phyloP scores from a whole-genome alignment of 2,329 filamentous ascomycete species.

The Cytospora schulzeri region DNA sequence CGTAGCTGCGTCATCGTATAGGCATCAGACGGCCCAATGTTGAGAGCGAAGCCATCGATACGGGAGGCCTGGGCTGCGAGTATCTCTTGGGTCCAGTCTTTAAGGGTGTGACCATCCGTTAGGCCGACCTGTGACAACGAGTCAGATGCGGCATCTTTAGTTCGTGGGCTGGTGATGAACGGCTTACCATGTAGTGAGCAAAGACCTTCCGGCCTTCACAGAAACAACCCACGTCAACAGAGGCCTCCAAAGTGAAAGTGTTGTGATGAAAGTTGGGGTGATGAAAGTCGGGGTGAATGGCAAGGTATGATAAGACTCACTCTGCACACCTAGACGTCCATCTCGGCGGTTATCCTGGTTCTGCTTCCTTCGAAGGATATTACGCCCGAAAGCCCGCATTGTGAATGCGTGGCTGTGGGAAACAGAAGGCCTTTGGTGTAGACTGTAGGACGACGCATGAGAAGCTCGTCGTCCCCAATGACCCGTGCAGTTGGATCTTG shows the following conservation, averaged over 20 bases:
- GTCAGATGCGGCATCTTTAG: not conserved
- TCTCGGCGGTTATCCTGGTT: constrained; percentile 2
- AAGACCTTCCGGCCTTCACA: constrained; percentile 31
- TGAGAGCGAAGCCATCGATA: constrained; percentile 47
- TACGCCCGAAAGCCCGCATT: constrained; percentile 17
- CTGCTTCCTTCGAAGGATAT: constrained; percentile 6
- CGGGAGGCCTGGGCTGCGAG: constrained; percentile 39
- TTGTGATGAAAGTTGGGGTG: too few relatives aligned
- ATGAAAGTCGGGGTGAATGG: too few relatives aligned
- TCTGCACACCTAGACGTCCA: not conserved
- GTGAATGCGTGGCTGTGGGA: not conserved
- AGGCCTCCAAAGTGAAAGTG: not conserved
- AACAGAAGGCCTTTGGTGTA: not conserved
- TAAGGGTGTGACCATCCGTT: constrained; percentile 34
- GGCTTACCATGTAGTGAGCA: constrained; percentile 36
- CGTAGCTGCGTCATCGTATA: constrained; percentile 38
- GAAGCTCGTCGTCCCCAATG: not conserved
- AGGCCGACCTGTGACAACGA: constrained; percentile 36
- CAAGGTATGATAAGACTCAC: not conserved
- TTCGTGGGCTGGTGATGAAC: not conserved
- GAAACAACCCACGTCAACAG: not conserved
- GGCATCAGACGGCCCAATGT: constrained; percentile 39
- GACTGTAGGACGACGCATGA: not conserved
- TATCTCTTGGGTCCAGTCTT: constrained; percentile 40
- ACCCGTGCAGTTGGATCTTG: not conserved